Base-by-base conservation (phyloP, 306 rosid genomes). In the Hylodesmum podocarpum region DNA sequence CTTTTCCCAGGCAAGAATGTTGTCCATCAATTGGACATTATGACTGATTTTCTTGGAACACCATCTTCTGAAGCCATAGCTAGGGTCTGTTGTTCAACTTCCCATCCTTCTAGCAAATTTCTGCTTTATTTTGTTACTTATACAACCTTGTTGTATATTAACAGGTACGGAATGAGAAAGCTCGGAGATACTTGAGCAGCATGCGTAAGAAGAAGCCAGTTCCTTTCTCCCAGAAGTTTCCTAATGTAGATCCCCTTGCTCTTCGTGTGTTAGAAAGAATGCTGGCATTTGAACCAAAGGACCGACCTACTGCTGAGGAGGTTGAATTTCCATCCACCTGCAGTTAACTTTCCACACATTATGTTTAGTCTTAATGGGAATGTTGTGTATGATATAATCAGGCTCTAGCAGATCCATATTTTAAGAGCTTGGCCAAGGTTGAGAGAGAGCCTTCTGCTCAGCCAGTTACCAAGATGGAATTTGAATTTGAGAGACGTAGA, bases 1-100 rank as follows among this genome's bases (percentile, higher is more conserved):
- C 96, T 93, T 76, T 93, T 93, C 85, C 97, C 96, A 1, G 96
- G 96, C 39, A 93, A 93, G 84, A 93, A 93, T 78, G 94, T 93
- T 37, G 97, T 90, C 78, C 97, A 93, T 86, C 68, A 62, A 62
- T 33, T 62, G 28, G 68, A 62, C 46, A 27, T 62, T 28, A 62
- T 62, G 68, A 62, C 97, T 66, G 97, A 93, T 70, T 78, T 89
- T 80, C 86, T 93, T 73, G 97, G 97, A 77, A 90, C 91, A 6
- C 97, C 97, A 15, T 90, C 87, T 61, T 81, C 79, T 49, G 97
- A 93, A 40, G 92, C 96, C 81, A 86, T 89, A 81, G 94, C 91
- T 75, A 83, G 96, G 94, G 97, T 93, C 31, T 85, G 93, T 77
- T 47, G 11, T 66, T 65, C 24, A 34, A 46, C 8, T 16, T 0